Base-by-base conservation (phyloP, 305 asterid species). In the Striga hermonthica region DNA sequence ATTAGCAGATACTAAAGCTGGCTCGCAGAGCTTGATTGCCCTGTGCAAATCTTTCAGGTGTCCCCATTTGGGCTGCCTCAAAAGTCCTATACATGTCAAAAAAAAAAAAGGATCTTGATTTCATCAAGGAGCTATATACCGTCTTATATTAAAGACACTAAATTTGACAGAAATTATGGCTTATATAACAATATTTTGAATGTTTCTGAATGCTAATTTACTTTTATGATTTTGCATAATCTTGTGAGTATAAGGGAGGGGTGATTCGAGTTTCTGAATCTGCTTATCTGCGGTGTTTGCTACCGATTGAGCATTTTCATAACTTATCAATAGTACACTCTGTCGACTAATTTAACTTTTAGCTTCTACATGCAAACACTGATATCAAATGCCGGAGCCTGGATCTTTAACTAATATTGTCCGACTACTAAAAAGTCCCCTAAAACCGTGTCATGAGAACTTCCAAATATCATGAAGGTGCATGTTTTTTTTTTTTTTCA, bases 1-100 rank as follows among this genome's bases (percentile, higher is more conserved):
- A 80, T 84, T 84, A 66, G 80, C 88, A 28, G 88, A 82, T 45
- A 88, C 73, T 14, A 93, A 79, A 75, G 97, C 96, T 53, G 96
- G 95, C 78, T 93, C 99, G 75, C 96, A 90, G 65, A 93, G 89
- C 79, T 93, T 90, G 76, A 93, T 86, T 68, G 99, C 99, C 80
- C 99, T 66, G 71, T 93, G 99, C 74, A 93, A 83, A 74, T 93
- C 99, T 85, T 88, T 93, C 73, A 93, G 78, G 79, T 93, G 97
- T 28, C 99, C 99, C 97, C 97, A 93, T 78, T 93, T 93, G 53
- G 99, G 97, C 79, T 93, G 84, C 75, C 90, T 80, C 65, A 79
- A 47, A 36, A 94, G 76, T 72, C 99, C 99, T 94, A 79, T 11
- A 74, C 35, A 36, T 35, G 13, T n/a, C n/a, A n/a, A 63, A 40